Base-by-base conservation (phyloP, 2,329 filamentous ascomycete species). In the Colletotrichum eremochloae region DNA sequence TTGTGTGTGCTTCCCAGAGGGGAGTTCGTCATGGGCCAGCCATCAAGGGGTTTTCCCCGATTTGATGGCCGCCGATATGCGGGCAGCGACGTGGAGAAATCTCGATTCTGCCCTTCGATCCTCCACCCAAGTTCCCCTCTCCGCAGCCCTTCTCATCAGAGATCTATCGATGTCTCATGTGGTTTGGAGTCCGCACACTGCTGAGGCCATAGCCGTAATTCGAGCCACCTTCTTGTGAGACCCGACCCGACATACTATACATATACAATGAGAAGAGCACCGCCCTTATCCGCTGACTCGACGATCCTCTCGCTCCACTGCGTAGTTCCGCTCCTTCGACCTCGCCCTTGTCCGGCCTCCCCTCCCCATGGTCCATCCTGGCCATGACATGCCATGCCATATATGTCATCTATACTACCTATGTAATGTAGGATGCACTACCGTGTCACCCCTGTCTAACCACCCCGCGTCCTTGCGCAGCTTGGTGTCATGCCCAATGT, bases 401-500 rank as follows among this genome's bases (percentile, higher is more conserved):
- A 15, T 18, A 15, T 44, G 42, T 63, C 60, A 63, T 42, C 60
- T n/a, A 52, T 48, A 63, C 31, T 36, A 11, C 40, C 14, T 42
- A 42, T 9, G 40, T 42, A 18, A 24, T 24, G 24, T 24, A 24
- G 24, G 24, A 24, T 24, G 24, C 24, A 18, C n/a, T 29, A 4
- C 31, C n/a, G 29, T 33, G 61, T 53, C 46, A 50, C 42, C 65
- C 56, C 53, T 52, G 56, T 62, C 65, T 46, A 3, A 40, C 46
- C 36, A 52, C 48, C 46, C 61, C 36, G 61, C 61, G 61, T 42
- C 61, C 61, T 53, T 63, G 61, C 61, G 24, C n/a, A 40, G 20
- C 18, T n/a, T n/a, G 48, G 31, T 55, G 48, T 38, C 57, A 67
- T 48, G 40, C 42, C 53, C 60, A 55, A 56, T 72, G 53, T 61